These are phyloP conservation scores for Skeletonema costatum DNA, from an alignment of 108 stramenopile species.

Conservation along the genomic window DNA sequence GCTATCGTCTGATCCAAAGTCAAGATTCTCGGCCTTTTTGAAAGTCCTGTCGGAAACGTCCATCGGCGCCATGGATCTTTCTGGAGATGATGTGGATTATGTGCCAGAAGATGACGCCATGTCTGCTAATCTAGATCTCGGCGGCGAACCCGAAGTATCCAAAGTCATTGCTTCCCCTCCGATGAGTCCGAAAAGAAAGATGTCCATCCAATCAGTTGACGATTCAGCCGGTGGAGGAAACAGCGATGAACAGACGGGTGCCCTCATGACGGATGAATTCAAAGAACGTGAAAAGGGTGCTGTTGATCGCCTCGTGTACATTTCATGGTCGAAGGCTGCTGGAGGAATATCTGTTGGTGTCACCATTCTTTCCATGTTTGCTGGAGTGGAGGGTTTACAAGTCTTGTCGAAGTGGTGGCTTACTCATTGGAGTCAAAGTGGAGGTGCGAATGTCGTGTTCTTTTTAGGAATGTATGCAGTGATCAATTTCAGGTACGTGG, in stretches of 20 bases:
- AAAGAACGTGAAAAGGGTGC: conserved; percentile 56
- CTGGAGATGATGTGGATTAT: neutral
- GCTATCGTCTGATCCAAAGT: conserved; percentile 53
- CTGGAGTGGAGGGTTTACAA: conserved; percentile 46
- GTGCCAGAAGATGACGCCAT: conserved; percentile 11
- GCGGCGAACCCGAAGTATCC: conserved; percentile 35
- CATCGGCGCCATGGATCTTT: neutral
- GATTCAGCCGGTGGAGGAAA: conserved; percentile 1
- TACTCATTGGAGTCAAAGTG: conserved; percentile 58
- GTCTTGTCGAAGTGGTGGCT: conserved; percentile 81
- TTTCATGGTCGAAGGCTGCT: conserved; percentile 75
- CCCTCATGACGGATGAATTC: conserved; percentile 49
- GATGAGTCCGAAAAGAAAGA: conserved; percentile 1
- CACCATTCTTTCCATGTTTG: conserved; percentile 60
- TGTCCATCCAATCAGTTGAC: conserved; percentile 4
- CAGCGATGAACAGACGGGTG: conserved; percentile 6
- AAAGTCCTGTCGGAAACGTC: conserved; percentile 61
- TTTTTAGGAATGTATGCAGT: conserved; percentile 63
- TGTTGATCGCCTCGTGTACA: conserved; percentile 68
- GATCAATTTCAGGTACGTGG: conserved; percentile 43
- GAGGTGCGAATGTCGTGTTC: conserved; percentile 18
- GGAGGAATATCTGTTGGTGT: conserved; percentile 69
- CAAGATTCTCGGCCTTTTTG: conserved; percentile 63
- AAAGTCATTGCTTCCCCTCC: conserved; percentile 13
- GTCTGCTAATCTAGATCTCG: conserved; percentile 17